phyloP scores from a whole-genome alignment of 2,329 filamentous ascomycete genomes.

The Helicocarpus griseus region DNA sequence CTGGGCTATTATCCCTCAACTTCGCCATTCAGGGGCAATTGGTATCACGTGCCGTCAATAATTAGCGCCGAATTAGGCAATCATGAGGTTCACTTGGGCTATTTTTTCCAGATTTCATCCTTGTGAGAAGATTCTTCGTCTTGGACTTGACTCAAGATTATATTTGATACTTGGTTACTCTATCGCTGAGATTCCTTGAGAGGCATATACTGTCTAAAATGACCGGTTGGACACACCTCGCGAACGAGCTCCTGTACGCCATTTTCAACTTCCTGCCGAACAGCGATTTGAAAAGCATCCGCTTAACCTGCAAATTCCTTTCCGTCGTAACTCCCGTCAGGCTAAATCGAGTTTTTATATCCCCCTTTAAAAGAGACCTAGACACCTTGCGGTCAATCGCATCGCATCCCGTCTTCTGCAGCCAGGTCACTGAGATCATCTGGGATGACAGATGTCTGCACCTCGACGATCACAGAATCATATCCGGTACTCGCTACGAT shows the following conservation, averaged over 20 bases:
- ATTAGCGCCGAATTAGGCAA: too few relatives aligned
- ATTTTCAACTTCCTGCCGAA: conserved; percentile 1
- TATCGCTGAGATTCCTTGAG: too few relatives aligned
- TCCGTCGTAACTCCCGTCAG: background rate
- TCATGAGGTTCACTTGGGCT: too few relatives aligned
- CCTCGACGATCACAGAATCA: background rate
- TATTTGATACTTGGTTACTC: too few relatives aligned
- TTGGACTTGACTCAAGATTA: too few relatives aligned
- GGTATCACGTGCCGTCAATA: too few relatives aligned
- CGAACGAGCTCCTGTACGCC: background rate
- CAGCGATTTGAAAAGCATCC: background rate
- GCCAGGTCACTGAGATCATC: background rate
- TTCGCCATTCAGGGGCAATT: too few relatives aligned
- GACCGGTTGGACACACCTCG: background rate
- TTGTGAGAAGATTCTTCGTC: too few relatives aligned
- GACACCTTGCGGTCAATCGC: background rate
- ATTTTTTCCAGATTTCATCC: too few relatives aligned
- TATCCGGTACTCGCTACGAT: background rate
- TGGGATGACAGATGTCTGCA: conserved; percentile 1
- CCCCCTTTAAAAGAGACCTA: background rate
- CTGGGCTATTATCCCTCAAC: too few relatives aligned
- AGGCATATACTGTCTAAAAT: too few relatives aligned
- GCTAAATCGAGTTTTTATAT: background rate
- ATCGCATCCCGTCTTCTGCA: background rate
- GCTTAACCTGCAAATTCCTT: background rate